These are phyloP conservation scores for Chenopodium berlandieri DNA, from an alignment of 148 eudicot genomes.

Conservation along the genomic window DNA sequence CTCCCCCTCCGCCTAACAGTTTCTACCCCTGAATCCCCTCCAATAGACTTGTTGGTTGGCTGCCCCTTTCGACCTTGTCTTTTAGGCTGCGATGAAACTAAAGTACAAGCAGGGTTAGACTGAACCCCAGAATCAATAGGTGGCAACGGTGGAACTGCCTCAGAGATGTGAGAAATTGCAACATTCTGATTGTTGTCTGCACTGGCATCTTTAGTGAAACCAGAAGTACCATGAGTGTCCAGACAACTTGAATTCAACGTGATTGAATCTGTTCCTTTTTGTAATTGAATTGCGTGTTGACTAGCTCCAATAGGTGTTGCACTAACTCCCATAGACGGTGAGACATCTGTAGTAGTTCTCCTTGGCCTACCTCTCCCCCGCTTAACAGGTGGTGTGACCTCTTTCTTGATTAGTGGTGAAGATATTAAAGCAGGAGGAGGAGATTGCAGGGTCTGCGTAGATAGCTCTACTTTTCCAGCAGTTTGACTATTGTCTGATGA, in stretches of 20 bases:
- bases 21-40: slow-evolving; percentile 28
- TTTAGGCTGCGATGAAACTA: slow-evolving; percentile 26
- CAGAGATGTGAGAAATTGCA: slow-evolving; percentile 33
- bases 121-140: slow-evolving; percentile 15
- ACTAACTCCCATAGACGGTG: slow-evolving; percentile 30
- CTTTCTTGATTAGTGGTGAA: slow-evolving; percentile 35
- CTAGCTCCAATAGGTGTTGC: slow-evolving; percentile 29
- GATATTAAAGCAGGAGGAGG: slow-evolving; percentile 28
- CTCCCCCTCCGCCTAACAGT: slow-evolving; percentile 41
- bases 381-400: slow-evolving; percentile 56
- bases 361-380: slow-evolving; percentile 96
- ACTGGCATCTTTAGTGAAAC: slow-evolving; percentile 31
- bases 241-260: slow-evolving; percentile 19
- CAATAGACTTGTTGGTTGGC: slow-evolving; percentile 7
- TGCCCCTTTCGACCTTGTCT: slow-evolving; percentile 35
- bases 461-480: slow-evolving; percentile 36
- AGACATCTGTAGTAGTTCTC: slow-evolving; percentile 35
- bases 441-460: slow-evolving; percentile 23
- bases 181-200: slow-evolving; percentile 34
- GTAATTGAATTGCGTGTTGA: slow-evolving; percentile 19
- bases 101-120: slow-evolving; percentile 13
- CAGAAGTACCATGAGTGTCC: slow-evolving; percentile 29
- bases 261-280: slow-evolving; percentile 25
- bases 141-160: slow-evolving; percentile 32
- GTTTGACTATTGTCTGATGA: slow-evolving; percentile 28